Evolutionary conservation across 768 basidiomycete genomes (phyloP).

Genomic region (Boletus subparvulus): DNA sequence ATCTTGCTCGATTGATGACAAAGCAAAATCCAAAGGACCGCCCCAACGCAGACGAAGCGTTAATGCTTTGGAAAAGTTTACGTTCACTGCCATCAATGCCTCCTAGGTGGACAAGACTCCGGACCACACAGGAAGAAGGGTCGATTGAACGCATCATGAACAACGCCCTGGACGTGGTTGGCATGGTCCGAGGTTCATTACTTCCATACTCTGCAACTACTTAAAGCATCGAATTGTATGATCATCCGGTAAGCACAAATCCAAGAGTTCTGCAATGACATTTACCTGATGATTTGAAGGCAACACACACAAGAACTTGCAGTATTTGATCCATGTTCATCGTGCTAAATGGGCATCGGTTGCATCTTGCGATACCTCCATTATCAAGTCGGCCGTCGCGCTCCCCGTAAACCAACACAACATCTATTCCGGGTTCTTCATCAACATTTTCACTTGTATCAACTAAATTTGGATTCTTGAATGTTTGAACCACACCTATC

Average conservation of each 20-base stretch:
- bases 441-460: not conserved
- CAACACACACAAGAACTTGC: no score
- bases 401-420: not conserved
- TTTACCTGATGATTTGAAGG: no score
- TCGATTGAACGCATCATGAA: slow-evolving; percentile 16
- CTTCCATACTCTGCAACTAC: no score
- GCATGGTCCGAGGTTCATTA: slow-evolving; percentile 3
- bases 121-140: slow-evolving; percentile 4
- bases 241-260: no score
- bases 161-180: slow-evolving; percentile 11
- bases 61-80: slow-evolving; percentile 9
- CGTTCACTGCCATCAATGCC: not conserved
- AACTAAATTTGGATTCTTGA: not conserved
- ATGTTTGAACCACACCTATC: not conserved
- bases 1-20: slow-evolving; percentile 5
- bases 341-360: not conserved
- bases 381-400: not conserved
- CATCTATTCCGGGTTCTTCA: not conserved
- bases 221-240: no score
- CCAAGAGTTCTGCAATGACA: no score
- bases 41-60: not conserved
- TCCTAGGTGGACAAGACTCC: slow-evolving; percentile 11
- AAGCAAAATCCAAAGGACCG: slow-evolving; percentile 5
- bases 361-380: not conserved
- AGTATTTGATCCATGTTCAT: not conserved